Evolutionary conservation across 2,329 filamentous ascomycete species (phyloP), one percentile per base, ranked within the genome.

Genomic region (Aspergillus aculeatinus): DNA sequence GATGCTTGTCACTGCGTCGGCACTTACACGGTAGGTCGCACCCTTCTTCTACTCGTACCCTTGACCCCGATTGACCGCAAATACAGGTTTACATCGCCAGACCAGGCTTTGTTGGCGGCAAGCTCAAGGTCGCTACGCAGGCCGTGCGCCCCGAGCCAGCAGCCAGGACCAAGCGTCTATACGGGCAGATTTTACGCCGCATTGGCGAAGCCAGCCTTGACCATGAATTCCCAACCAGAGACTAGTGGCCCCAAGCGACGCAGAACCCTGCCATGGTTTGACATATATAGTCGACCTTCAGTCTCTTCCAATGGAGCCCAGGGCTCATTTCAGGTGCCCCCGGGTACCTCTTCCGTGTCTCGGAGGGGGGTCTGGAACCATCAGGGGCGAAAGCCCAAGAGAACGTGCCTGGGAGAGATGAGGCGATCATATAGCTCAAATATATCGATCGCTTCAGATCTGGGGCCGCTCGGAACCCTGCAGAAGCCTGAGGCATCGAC

Each of bases 381-480:
- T 19, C 6, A n/a, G 39, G 39, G n/a, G 14, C 39, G 5, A 16
- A 4, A 35, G 6, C 25, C 19, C 21, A 23, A 7, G 12, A 4
- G 23, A 16, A 4, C 11, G 5, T 12, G 27, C 27, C 27, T 51
- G n/a, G 14, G 44, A 52, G 23, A 12, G 3, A 10, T 23, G 44
- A 57, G 49, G 14, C 44, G 53, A 49, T 49, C n/a, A 4, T 60
- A 42, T 52, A 60, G 48, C 49, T 57, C 39, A 16, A 42, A 27
- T 21, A 47, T 42, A 11, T 9, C 7, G 19, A 14, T 39, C 19
- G 42, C 23, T 48, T 25, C 29, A 42, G 27, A 19, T 23, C 16
- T 9, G 6, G 39, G 39, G 5, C 16, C 16, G 16, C 14, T 51
- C 44, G 48, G 14, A 7, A 29, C 44, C 6, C 4, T 33, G 16